Percentiles rank a stretch among this genome's conserved stretches.
These are phyloP conservation scores for Maudiozyma humilis DNA, from an alignment of 1,139 yeast genomes.

Conservation along the genomic window DNA sequence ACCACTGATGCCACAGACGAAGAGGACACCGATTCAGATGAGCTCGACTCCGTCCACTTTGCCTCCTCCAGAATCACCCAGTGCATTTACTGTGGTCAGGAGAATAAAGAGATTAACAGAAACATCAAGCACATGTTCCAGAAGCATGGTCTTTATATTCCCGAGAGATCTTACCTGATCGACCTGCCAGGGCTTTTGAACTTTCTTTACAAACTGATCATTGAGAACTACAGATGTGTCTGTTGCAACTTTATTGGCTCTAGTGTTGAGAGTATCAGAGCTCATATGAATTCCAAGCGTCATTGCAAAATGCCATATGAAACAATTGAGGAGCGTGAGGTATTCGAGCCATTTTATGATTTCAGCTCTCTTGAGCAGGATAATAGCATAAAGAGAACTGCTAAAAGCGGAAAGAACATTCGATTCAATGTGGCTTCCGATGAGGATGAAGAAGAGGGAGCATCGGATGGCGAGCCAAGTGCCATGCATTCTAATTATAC, in stretches of 20 bases:
- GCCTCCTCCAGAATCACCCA: slow-evolving; percentile 21
- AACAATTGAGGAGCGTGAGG: slow-evolving; percentile 67
- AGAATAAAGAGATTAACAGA: slow-evolving; percentile 43
- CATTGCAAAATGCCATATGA: slow-evolving; percentile 91
- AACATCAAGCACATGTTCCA: slow-evolving; percentile 71
- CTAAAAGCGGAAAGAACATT: slow-evolving; percentile 21
- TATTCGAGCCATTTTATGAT: slow-evolving; percentile 78
- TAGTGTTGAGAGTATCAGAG: slow-evolving; percentile 77
- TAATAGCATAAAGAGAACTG: slow-evolving; percentile 13
- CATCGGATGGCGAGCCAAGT: neutral
- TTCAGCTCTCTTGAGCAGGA: slow-evolving; percentile 56
- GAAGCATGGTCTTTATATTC: slow-evolving; percentile 76
- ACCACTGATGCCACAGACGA: slow-evolving; percentile 20
- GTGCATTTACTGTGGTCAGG: slow-evolving; percentile 40
- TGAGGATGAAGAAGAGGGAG: slow-evolving; percentile 17
- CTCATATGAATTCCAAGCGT: slow-evolving; percentile 77
- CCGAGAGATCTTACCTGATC: slow-evolving; percentile 63
- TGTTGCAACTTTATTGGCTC: slow-evolving; percentile 79
- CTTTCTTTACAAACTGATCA: slow-evolving; percentile 75
- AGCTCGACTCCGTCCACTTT: slow-evolving; percentile 26
- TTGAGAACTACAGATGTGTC: slow-evolving; percentile 78
- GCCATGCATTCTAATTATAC: slow-evolving; percentile 29
- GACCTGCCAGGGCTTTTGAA: slow-evolving; percentile 65
- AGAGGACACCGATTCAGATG: slow-evolving; percentile 29
- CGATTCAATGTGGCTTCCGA: slow-evolving; percentile 19